A percentile compares a stretch with the other conserved stretches of the same genome.
These are phyloP conservation scores for Barnettozyma hawaiiensis DNA, from an alignment of 1,139 yeast genomes.

Conservation along the genomic window DNA sequence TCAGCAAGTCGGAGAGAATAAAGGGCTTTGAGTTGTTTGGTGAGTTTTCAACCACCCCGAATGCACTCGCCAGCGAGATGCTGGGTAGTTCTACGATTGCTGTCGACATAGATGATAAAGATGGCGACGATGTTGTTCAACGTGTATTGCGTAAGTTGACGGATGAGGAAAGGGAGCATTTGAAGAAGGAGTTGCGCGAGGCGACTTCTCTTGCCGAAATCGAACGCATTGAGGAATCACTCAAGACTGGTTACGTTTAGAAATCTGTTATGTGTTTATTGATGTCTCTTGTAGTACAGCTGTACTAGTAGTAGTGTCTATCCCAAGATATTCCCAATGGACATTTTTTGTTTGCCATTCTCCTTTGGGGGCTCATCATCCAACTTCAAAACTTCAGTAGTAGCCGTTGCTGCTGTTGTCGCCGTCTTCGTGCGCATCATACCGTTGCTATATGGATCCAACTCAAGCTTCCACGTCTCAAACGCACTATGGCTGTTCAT, in stretches of 20 bases:
- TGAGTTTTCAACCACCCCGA: slow-evolving; percentile 6
- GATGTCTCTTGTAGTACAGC: neutral
- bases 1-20: slow-evolving; percentile 50
- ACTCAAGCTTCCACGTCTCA: slow-evolving; percentile 2
- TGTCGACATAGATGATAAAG: slow-evolving; percentile 10
- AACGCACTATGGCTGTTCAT: neutral
- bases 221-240: slow-evolving; percentile 56
- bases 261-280: neutral
- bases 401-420: too few relatives aligned
- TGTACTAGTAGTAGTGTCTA: too few relatives aligned
- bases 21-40: slow-evolving; percentile 46
- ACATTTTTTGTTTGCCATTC: slow-evolving; percentile 13
- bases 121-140: slow-evolving; percentile 29
- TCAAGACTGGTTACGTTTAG: slow-evolving; percentile 35
- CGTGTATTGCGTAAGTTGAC: slow-evolving; percentile 41
- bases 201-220: slow-evolving; percentile 74
- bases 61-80: slow-evolving; percentile 13
- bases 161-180: slow-evolving; percentile 44
- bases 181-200: slow-evolving; percentile 48
- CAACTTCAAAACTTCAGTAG: neutral
- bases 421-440: neutral
- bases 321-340: slow-evolving; percentile 23
- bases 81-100: slow-evolving; percentile 2
- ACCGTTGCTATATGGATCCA: slow-evolving; percentile 3
- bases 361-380: neutral